Evolutionary conservation across 164 flowering plant genomes (phyloP), one percentile per base, ranked within the genome.

Genomic region (Magnolia officinalis): DNA sequence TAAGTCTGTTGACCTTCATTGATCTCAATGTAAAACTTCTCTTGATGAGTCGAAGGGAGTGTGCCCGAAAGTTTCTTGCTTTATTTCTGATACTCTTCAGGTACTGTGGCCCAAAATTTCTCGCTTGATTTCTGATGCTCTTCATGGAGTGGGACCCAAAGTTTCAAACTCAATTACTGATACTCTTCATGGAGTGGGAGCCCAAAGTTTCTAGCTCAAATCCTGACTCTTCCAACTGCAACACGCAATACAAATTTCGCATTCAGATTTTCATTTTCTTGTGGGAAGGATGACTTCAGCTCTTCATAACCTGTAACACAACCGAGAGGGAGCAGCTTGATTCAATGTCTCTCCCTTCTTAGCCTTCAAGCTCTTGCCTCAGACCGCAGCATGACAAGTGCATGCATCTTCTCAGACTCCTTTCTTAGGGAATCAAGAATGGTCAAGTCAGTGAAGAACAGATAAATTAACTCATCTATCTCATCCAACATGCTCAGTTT

Each of bases 401-500:
- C 81, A 3, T 52, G 79, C 29, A 45, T 78, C 67, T 80, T 88
- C 71, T 67, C 77, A 81, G 89, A 75, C 70, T 89, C 96, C 70
- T 92, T 91, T 72, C 84, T 79, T 26, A 92, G 88, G 14, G 92
- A 86, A 74, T 68, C 78, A 45, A 96, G 90, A 24, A 80, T 92
- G 74, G 92, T 92, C 76, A 89, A 74, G n/a, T 83, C 92, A 6
- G 79, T 72, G 79, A 96, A 90, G 11, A 49, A 73, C 77, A 76
- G 80, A 13, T 86, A 93, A 74, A 67, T 88, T 71, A 78, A 83
- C 76, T 77, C 84, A 0, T 89, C 83, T 31, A 92, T 83, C 72
- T 85, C 90, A 79, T 96, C 98, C 83, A 96, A 82, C 19, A 98
- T 93, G 29, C 86, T 79, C 51, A 96, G 87, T 75, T 96, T 97